phyloP scores from a whole-genome alignment of 2,329 filamentous ascomycete species.

The Fusarium solani-melongenae region DNA sequence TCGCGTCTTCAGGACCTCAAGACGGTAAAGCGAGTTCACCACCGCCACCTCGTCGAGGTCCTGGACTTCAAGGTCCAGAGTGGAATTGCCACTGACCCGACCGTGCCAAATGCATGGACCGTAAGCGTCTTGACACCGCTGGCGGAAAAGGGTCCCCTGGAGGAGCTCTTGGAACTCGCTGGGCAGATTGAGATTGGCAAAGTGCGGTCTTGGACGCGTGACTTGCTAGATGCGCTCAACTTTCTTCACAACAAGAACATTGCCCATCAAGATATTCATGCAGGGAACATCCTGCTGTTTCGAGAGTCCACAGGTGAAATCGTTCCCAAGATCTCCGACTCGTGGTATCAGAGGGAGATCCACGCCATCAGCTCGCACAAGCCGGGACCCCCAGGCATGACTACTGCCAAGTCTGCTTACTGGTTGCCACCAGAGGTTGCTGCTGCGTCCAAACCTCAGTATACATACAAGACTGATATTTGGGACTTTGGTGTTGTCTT shows the following conservation, averaged over 20 bases:
- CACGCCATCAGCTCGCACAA: conserved; percentile 69
- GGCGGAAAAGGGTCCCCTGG: conserved; percentile 84
- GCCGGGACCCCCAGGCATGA: conserved; percentile 62
- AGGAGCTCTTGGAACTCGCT: conserved; percentile 83
- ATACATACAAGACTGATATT: conserved; percentile 85
- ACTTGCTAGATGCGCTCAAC: conserved; percentile 87
- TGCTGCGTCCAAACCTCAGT: conserved; percentile 68
- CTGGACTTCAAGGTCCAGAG: conserved; percentile 84
- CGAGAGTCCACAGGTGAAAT: conserved; percentile 75
- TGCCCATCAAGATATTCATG: conserved; percentile 84
- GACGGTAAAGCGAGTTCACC: conserved; percentile 76
- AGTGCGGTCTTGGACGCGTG: conserved; percentile 89
- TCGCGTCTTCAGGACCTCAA: conserved; percentile 80
- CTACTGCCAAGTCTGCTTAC: conserved; percentile 78
- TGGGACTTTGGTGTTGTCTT: conserved; percentile 96
- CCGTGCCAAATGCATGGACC: conserved; percentile 66
- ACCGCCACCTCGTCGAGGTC: conserved; percentile 81
- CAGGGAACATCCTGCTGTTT: conserved; percentile 82
- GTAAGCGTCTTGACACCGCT: conserved; percentile 81
- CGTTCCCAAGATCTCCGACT: conserved; percentile 79
- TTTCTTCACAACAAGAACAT: conserved; percentile 88
- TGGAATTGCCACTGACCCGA: conserved; percentile 54
- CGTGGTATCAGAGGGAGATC: conserved; percentile 75
- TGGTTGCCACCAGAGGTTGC: conserved; percentile 86
- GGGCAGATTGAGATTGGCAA: conserved; percentile 79